These are phyloP conservation scores for Spergularia azorica DNA, from an alignment of 179 eudicot species.

Conservation along the genomic window DNA sequence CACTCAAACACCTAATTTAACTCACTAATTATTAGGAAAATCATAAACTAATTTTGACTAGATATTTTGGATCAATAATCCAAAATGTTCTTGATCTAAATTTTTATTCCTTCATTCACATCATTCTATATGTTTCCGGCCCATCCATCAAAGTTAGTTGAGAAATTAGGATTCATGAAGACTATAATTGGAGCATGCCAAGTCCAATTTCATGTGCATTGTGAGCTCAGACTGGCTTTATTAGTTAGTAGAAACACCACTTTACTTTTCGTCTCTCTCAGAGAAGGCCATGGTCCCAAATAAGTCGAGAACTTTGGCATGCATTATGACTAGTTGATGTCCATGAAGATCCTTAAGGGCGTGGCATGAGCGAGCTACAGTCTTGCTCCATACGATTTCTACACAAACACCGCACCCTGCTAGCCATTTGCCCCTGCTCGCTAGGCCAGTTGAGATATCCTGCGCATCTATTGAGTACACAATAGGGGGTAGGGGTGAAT, in stretches of 20 bases:
- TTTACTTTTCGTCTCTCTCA: constrained; percentile 3
- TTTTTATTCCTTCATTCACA: neutral
- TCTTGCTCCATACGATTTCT: neutral
- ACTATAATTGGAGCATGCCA: neutral
- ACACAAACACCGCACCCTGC: too few relatives aligned
- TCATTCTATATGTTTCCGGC: neutral
- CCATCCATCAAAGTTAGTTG: neutral
- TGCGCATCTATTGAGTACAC: too few relatives aligned
- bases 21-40: too few relatives aligned
- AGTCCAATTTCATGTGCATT: constrained; percentile 20
- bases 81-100: too few relatives aligned
- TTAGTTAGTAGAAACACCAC: constrained; percentile 11
- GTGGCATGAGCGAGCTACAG: neutral
- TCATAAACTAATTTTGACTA: too few relatives aligned
- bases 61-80: too few relatives aligned
- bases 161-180: neutral
- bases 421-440: too few relatives aligned
- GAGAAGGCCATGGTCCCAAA: neutral
- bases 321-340: neutral
- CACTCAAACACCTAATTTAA: too few relatives aligned
- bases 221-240: constrained; percentile 16
- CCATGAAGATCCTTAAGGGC: too few relatives aligned
- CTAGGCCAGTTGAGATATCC: too few relatives aligned
- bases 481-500: too few relatives aligned
- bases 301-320: neutral